Evolutionary conservation across 352 stramenopile species (phyloP).

Genomic region (Globisporangium canariense): DNA sequence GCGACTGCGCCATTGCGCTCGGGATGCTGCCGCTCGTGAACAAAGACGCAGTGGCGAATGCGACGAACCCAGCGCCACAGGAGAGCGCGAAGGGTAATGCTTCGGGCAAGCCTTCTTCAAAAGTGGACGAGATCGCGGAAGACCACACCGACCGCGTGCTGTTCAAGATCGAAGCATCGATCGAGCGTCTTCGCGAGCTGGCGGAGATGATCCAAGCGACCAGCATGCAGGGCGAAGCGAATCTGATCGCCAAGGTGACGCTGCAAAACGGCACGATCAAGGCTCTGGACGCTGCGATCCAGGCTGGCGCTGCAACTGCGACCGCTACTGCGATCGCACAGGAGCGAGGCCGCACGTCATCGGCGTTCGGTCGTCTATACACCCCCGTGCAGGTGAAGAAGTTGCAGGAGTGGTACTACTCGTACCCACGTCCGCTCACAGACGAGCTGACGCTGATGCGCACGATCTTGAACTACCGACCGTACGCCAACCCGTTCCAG

Average conservation of each 20-base stretch:
- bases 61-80: conserved; percentile 10
- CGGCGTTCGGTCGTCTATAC: conserved; percentile 49
- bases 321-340: conserved; percentile 72
- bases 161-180: conserved; percentile 68
- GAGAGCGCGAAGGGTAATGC: conserved; percentile 4
- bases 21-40: conserved; percentile 49
- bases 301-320: conserved; percentile 56
- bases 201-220: conserved; percentile 80
- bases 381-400: conserved; percentile 73
- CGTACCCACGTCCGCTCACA: conserved; percentile 67
- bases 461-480: conserved; percentile 79
- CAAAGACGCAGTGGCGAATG: conserved; percentile 16
- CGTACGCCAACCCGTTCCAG: conserved; percentile 68
- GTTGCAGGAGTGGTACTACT: conserved; percentile 83
- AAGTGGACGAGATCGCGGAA: conserved; percentile 61
- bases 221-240: conserved; percentile 82
- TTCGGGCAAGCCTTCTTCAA: neutral
- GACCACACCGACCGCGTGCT: conserved; percentile 78
- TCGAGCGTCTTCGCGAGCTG: conserved; percentile 68
- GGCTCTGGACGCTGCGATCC: conserved; percentile 50
- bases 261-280: conserved; percentile 57
- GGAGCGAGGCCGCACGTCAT: conserved; percentile 53
- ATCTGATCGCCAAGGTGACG: conserved; percentile 72
- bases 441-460: conserved; percentile 84
- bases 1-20: conserved; percentile 56